Evolutionary conservation across 1,284 basidiomycete genomes (phyloP), one percentile per base, ranked within the genome.

Genomic region (Abortiporus biennis): DNA sequence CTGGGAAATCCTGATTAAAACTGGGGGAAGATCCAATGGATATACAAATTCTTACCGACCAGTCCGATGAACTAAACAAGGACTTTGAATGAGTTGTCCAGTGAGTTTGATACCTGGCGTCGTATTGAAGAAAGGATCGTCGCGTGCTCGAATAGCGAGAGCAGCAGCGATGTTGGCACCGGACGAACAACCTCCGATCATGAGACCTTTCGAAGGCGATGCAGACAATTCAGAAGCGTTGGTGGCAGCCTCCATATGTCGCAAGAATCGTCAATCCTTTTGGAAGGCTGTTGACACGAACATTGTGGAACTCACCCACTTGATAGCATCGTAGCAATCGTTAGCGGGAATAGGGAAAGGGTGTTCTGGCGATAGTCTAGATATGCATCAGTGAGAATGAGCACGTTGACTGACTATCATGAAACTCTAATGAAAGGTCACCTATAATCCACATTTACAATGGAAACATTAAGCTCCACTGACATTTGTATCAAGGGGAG

Each of bases 401-500:
- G 39, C 12, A 21, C 16, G 5, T n/a, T n/a, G n/a, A n/a, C n/a
- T n/a, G n/a, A n/a, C n/a, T n/a, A n/a, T n/a, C n/a, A n/a, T n/a
- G n/a, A n/a, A n/a, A n/a, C n/a, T 12, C 25, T 27, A 24, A n/a
- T 19, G 12, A 42, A 15, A 6, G 15, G 20, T n/a, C 16, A 44
- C 43, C 43, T 32, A n/a, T 42, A 46, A 4, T 42, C 40, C n/a
- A 46, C 35, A 16, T 36, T 46, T n/a, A 41, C 51, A 25, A 63
- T 56, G 2, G 64, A 47, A 13, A 46, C 34, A 15, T 42, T 33
- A 21, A 40, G 34, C 6, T 43, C 36, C 12, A 44, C 40, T 21
- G 35, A 24, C 3, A 45, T 6, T 2, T 22, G 30, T 6, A 43
- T 36, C 19, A 52, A 44, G 3, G 42, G 42, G n/a, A 42, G 19